Evolutionary conservation across 176 grass and related monocot species (phyloP).

Genomic region (Oryza punctata): DNA sequence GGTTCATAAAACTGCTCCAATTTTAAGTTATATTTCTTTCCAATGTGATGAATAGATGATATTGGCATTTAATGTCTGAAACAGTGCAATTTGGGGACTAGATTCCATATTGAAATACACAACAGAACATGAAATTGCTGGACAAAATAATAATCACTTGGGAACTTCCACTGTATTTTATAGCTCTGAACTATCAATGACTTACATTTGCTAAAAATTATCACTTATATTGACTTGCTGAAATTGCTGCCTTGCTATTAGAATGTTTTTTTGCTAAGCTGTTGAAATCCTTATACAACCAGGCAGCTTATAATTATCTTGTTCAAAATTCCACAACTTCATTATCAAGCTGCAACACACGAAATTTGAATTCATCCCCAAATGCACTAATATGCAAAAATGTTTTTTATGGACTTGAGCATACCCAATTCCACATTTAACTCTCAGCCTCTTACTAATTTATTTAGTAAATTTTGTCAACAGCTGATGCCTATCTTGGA

Average conservation of each 20-base stretch:
- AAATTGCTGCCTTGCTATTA: not conserved
- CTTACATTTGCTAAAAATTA: conserved; percentile 4
- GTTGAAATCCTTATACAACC: not conserved
- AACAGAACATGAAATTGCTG: conserved; percentile 5
- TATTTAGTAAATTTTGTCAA: conserved; percentile 28
- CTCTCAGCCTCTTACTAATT: not conserved
- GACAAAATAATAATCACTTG: conserved; percentile 10
- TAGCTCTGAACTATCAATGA: not conserved
- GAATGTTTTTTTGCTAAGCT: conserved; percentile 4
- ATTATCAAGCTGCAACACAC: not conserved
- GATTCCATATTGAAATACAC: conserved; percentile 6
- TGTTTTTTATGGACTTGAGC: not conserved
- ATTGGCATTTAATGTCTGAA: conserved; percentile 13
- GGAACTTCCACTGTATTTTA: not conserved
- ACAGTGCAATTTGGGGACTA: not conserved
- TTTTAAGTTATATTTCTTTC: conserved; percentile 9
- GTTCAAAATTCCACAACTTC: not conserved
- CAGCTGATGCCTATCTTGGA: conserved; percentile 97
- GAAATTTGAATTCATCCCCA: not conserved
- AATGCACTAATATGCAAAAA: not conserved
- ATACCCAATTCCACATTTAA: not conserved
- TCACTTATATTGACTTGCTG: conserved; percentile 2
- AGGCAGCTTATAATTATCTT: not conserved
- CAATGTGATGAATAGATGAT: not conserved
- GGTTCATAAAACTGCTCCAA: conserved; percentile 2